These are phyloP conservation scores for Neoboletus magnificus DNA, from an alignment of 768 basidiomycete species.

Conservation along the genomic window DNA sequence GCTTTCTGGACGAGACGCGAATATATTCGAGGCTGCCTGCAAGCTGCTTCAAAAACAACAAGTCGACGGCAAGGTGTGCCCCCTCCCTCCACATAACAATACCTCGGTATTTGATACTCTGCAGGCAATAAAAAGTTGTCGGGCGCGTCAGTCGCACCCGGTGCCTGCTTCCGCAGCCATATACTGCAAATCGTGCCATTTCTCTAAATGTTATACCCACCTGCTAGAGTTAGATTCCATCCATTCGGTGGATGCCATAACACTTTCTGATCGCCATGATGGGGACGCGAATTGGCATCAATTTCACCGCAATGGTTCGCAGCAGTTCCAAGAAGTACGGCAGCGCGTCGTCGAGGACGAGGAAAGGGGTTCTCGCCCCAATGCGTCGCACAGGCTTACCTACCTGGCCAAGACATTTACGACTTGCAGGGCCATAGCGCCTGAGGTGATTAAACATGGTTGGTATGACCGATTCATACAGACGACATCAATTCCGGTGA, in stretches of 20 bases:
- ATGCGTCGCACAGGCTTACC: slow-evolving; percentile 37
- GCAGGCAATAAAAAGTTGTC: slow-evolving; percentile 21
- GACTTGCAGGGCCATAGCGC: slow-evolving; percentile 46
- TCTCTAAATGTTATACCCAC: slow-evolving; percentile 36
- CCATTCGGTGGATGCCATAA: slow-evolving; percentile 38
- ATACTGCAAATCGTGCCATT: slow-evolving; percentile 38
- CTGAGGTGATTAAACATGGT: slow-evolving; percentile 41
- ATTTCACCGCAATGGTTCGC: slow-evolving; percentile 23
- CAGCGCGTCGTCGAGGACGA: slow-evolving; percentile 30
- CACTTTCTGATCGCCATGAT: slow-evolving; percentile 15
- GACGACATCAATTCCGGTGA: slow-evolving; percentile 23
- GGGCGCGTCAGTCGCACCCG: slow-evolving; percentile 16
- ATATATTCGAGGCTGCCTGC: slow-evolving; percentile 35
- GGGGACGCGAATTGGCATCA: slow-evolving; percentile 35
- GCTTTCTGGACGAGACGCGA: slow-evolving; percentile 19
- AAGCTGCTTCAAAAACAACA: slow-evolving; percentile 22
- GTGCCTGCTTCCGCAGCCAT: slow-evolving; percentile 22
- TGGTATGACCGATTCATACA: slow-evolving; percentile 55
- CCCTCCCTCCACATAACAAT: background rate
- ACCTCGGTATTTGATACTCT: background rate
- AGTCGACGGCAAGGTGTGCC: slow-evolving; percentile 12
- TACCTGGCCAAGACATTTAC: slow-evolving; percentile 47
- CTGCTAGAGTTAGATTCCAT: slow-evolving; percentile 31
- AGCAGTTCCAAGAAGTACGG: slow-evolving; percentile 13
- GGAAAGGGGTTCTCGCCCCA: slow-evolving; percentile 34